Base-by-base conservation (phyloP, 2,329 filamentous ascomycete species). In the Stemphylium beticola region DNA sequence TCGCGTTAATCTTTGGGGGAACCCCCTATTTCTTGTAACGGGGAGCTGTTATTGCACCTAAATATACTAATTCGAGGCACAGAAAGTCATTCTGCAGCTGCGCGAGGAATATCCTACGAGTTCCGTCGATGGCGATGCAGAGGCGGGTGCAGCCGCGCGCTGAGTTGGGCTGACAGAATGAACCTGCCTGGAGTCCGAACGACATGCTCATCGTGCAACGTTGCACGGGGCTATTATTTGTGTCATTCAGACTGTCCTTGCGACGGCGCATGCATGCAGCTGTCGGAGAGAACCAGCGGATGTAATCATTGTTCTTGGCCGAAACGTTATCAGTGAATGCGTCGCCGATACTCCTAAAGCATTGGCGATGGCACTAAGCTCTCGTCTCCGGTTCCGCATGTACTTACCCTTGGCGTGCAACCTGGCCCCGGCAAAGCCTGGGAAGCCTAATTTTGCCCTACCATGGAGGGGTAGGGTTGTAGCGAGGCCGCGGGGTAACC, bases 31-130 rank as follows among this genome's bases (percentile, higher is more conserved):
- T 14, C 38, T 15, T 24, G 12, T 3, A 20, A n/a, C 10, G 34
- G 24, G 26, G 26, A 9, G 26, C 26, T 22, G 22, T 14, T 26
- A 18, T n/a, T 14, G 22, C 24, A 47, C 17, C 49, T 53, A 59
- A 43, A 45, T 34, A 57, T 56, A 46, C 49, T 59, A 44, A 55
- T 24, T 39, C 41, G 50, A 24, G 43, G 26, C 51, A 49, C 52
- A 81, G 79, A 79, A 77, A 64, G 77, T 81, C 24, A 79, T 82
- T 58, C 74, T 76, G 40, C 76, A 80, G 51, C 67, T 82, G 15
- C 72, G 79, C 43, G 69, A 71, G 39, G 76, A 80, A 49, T 79
- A 78, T 55, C 72, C 70, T 14, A 53, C 63, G 26, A 66, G 65
- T 18, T 67, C 66, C 4, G 61, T 61, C 12, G 67, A 70, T n/a